These are phyloP conservation scores for Beauveria varroae DNA, from an alignment of 2,329 filamentous ascomycete species.

Conservation along the genomic window DNA sequence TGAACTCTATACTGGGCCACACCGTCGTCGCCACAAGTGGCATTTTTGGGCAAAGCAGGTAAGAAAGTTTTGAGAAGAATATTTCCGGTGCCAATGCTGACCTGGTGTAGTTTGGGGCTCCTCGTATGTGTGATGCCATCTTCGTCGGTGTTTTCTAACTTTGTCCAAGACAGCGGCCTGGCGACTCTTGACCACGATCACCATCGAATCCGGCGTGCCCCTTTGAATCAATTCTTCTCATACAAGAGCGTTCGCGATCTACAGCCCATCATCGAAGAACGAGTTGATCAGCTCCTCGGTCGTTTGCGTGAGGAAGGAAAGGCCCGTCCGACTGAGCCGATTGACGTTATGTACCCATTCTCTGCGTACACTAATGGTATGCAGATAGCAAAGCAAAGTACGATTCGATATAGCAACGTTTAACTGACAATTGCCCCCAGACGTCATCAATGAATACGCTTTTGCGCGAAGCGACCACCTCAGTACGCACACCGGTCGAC, in stretches of 20 bases:
- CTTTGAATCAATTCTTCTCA: conserved; percentile 31
- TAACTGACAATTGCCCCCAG: conserved; percentile 15
- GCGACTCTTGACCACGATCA: conserved; percentile 28
- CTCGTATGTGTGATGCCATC: conserved; percentile 18
- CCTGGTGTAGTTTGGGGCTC: conserved; percentile 24
- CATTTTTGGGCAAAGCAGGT: conserved; percentile 29
- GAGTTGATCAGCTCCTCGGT: conserved; percentile 25
- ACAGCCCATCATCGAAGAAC: conserved; percentile 29
- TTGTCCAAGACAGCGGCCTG: conserved; percentile 24
- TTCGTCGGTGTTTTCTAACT: conserved; percentile 11
- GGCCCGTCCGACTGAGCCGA: conserved; percentile 19
- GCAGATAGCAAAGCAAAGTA: neutral
- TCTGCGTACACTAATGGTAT: conserved; percentile 31
- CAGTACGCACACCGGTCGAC: conserved; percentile 14
- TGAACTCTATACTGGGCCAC: conserved; percentile 28
- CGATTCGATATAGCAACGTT: neutral
- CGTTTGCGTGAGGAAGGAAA: conserved; percentile 23
- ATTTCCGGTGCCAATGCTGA: neutral
- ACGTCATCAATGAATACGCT: conserved; percentile 33
- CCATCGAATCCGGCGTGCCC: conserved; percentile 26
- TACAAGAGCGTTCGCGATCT: conserved; percentile 30
- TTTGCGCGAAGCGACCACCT: conserved; percentile 29
- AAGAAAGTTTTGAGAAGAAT: conserved; percentile 1
- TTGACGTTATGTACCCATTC: conserved; percentile 30
- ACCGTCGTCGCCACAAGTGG: conserved; percentile 25